Conservation (phyloP, 208 protist species). For the Vickermania spadyakhi region DNA sequence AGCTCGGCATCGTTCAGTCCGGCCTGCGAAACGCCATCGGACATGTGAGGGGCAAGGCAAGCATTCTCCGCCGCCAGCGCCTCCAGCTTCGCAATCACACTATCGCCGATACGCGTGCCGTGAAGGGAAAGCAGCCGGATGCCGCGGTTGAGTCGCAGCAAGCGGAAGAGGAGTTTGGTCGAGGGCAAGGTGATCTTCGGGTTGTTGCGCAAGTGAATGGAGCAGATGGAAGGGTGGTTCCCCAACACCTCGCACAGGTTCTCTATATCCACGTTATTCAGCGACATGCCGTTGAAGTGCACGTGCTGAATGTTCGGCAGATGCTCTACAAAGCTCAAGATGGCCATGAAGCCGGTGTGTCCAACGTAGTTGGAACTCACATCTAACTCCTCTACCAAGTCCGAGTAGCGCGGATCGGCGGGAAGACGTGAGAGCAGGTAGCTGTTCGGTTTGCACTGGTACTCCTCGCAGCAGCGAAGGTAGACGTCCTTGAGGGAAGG, state of each 20-base stretch:
- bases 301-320: constrained; percentile 53
- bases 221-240: constrained; percentile 29
- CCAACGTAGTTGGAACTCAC: constrained; percentile 87
- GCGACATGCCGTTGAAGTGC: constrained; percentile 81
- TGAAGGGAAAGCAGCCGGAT: constrained; percentile 48
- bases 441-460: constrained; percentile 82
- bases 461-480: constrained; percentile 65
- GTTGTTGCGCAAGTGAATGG: constrained; percentile 73
- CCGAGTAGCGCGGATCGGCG: constrained; percentile 58
- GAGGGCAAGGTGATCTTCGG: constrained; percentile 67
- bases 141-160: constrained; percentile 47
- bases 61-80: constrained; percentile 20
- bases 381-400: constrained; percentile 71
- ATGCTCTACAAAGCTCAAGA: constrained; percentile 69
- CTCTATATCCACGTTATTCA: constrained; percentile 76
- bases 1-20: not conserved
- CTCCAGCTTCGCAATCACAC: constrained; percentile 42
- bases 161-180: constrained; percentile 55
- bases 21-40: not conserved
- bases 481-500: constrained; percentile 76
- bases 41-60: not conserved
- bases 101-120: constrained; percentile 55
- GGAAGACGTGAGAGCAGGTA: constrained; percentile 78
- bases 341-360: constrained; percentile 71
- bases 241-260: constrained; percentile 55